A percentile compares a stretch with the other conserved stretches of the same genome.
Evolutionary conservation across 2,329 filamentous ascomycete species (phyloP).

Genomic region (Pleurostoma richardsiae): DNA sequence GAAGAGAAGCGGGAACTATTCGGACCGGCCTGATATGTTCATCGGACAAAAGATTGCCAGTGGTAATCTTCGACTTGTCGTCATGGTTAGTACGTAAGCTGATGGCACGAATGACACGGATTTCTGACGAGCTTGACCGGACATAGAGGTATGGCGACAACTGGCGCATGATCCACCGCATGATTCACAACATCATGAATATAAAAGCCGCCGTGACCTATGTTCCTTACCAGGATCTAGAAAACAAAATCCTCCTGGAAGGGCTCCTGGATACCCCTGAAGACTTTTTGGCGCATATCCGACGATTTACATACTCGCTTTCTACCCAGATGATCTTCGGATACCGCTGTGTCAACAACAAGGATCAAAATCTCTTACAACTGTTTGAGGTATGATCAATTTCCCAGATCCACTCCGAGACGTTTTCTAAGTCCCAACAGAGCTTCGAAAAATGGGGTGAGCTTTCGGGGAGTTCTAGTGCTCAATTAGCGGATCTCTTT

Average conservation of each 20-base stretch:
- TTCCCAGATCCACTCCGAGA: no score
- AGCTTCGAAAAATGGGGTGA: constrained; percentile 8
- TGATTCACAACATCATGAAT: constrained; percentile 41
- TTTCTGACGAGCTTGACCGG: no score
- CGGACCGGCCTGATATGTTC: constrained; percentile 26
- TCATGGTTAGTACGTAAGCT: constrained; percentile 2
- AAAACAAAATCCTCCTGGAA: constrained; percentile 48
- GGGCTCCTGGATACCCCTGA: constrained; percentile 38
- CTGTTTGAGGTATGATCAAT: constrained; percentile 34
- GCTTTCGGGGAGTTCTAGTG: constrained; percentile 29
- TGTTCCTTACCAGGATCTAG: constrained; percentile 49
- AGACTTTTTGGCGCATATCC: constrained; percentile 34
- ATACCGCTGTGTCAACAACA: constrained; percentile 30
- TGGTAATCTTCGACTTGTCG: background rate
- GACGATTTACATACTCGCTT: constrained; percentile 41
- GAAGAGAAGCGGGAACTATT: constrained; percentile 43
- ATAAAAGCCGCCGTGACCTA: constrained; percentile 40
- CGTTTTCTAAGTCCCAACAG: constrained; percentile 5
- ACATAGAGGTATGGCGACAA: constrained; percentile 26
- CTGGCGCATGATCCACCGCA: constrained; percentile 27
- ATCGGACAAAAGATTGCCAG: background rate
- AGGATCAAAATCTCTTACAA: constrained; percentile 34
- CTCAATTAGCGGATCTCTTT: constrained; percentile 39
- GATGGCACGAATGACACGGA: no score
- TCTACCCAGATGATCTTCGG: constrained; percentile 46